These are phyloP conservation scores for Aureobasidium sp. DNA, from an alignment of 2,329 filamentous ascomycete genomes.

Conservation along the genomic window DNA sequence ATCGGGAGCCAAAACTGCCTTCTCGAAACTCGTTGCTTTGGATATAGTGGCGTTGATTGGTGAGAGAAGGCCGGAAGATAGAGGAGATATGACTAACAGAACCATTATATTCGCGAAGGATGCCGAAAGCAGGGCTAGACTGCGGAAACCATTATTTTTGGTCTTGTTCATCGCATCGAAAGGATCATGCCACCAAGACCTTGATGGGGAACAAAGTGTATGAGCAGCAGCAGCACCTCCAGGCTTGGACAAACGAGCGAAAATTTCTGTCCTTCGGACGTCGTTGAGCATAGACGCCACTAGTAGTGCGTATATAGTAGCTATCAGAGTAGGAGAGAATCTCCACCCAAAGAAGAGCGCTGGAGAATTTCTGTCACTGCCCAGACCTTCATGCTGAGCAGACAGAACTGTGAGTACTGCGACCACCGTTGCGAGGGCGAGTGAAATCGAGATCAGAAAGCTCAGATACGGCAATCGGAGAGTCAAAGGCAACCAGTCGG, in stretches of 20 bases:
- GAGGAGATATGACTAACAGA: background rate
- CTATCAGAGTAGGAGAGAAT: background rate
- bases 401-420: background rate
- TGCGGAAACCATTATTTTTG: background rate
- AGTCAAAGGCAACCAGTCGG: background rate
- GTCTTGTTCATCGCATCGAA: background rate
- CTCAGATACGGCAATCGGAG: background rate
- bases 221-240: background rate
- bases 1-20: background rate
- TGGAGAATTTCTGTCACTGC: background rate
- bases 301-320: background rate
- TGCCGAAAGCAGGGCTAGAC: background rate
- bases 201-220: background rate
- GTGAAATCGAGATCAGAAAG: background rate
- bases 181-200: conserved; percentile 1
- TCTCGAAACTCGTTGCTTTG: background rate
- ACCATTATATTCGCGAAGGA: background rate
- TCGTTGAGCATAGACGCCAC: conserved; percentile 1
- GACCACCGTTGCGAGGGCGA: background rate
- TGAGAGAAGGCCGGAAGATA: background rate
- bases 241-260: background rate
- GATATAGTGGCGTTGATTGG: background rate
- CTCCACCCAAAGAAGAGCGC: background rate
- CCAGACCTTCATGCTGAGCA: background rate
- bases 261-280: background rate